phyloP scores from a whole-genome alignment of 176 grass and related monocot genomes.

The Alopecurus myosuroides region DNA sequence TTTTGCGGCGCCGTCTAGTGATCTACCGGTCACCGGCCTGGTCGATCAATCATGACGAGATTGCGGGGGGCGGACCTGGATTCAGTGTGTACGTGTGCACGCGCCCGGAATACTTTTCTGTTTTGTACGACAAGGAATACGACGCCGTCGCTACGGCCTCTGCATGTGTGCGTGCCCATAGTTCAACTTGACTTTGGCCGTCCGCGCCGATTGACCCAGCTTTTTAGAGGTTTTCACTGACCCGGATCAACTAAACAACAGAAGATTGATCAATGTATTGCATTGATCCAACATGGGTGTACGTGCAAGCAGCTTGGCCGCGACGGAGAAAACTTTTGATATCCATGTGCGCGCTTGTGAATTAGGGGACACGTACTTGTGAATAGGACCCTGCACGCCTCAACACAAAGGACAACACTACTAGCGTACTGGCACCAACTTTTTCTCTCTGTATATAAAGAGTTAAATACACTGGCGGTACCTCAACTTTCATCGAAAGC shows the following conservation, averaged over 20 bases:
- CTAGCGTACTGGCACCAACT: no score
- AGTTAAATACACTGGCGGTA: no score
- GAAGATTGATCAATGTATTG: background rate
- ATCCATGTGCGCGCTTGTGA: no score
- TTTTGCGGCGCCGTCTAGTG: conserved; percentile 24
- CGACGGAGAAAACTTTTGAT: background rate
- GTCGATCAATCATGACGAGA: background rate
- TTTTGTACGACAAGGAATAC: background rate
- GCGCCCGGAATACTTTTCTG: background rate
- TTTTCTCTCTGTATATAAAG: no score
- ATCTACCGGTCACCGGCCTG: background rate
- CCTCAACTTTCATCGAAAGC: no score
- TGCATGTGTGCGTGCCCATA: background rate
- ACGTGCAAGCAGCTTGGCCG: background rate
- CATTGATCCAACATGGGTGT: no score
- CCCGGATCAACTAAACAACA: background rate
- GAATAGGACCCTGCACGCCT: background rate
- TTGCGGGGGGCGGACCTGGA: background rate
- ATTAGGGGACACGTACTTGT: no score
- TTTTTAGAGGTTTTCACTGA: background rate
- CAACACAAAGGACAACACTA: no score
- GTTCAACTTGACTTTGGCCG: background rate
- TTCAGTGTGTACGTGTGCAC: background rate
- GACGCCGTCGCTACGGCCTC: background rate
- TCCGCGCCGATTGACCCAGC: background rate